Evolutionary conservation across 306 rosid genomes (phyloP), one percentile per base, ranked within the genome.

Genomic region (Trifolium repens): DNA sequence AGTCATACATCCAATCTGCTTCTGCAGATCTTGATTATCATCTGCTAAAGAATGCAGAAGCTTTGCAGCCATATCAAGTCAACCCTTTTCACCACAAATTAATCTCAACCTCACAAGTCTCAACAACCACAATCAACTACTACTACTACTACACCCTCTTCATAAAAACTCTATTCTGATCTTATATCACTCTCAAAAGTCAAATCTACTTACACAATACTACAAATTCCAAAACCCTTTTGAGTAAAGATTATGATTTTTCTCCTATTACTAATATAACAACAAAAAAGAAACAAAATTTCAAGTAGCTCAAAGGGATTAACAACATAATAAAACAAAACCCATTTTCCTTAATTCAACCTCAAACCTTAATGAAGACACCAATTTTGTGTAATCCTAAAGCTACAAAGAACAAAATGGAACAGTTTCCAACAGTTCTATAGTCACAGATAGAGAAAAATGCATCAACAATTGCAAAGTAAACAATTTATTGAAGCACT

Each of bases 1-100:
- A 17, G 90, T 85, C 97, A 93, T 91, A 72, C 97, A 91, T 68
- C 98, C 98, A 22, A 93, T 93, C 85, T 93, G 98, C 91, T 90
- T 85, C 85, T 90, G 97, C 83, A 91, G 86, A 90, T 91, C 98
- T 80, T 91, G 90, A 40, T 87, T 93, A 46, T 93, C 97, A 73
- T 93, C 98, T 57, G 98, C 94, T 81, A 93, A 88, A 67, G 98
- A 93, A 67, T 88, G 96, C 43, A 93, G 84, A 16, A 89, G 87
- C 72, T 93, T 93, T 77, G 97, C 96, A 47, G 98, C 96, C 98
- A 93, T 93, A 27, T 84, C 85, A 61, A 52, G 61, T 86, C 84
- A 61, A 52, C 69, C 78, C 65, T 74, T 62, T 80, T 59, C 81
- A 52, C 64, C 64, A 53, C 69, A 80, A 72, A 54, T 11, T 60